phyloP scores from a whole-genome alignment of 768 basidiomycete genomes.

The Polyporus arcularius region DNA sequence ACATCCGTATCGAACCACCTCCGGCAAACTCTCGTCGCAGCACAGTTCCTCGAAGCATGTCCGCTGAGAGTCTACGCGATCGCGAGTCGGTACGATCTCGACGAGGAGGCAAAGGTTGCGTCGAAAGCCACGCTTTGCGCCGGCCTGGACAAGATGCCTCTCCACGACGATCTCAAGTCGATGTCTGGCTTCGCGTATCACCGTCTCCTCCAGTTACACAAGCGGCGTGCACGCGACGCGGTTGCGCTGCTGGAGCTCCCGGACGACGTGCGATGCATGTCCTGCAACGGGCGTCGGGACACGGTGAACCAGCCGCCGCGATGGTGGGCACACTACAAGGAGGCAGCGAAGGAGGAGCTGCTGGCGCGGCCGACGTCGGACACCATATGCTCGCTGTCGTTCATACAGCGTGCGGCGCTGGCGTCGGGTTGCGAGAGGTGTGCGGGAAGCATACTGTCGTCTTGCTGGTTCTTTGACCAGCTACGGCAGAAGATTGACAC shows the following conservation, averaged over 20 bases:
- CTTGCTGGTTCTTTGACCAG: constrained; percentile 53
- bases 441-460: constrained; percentile 63
- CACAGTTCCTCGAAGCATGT: constrained; percentile 45
- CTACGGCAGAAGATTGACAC: constrained; percentile 62
- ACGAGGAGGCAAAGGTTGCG: constrained; percentile 62
- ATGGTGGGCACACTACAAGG: constrained; percentile 71
- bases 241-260: constrained; percentile 46
- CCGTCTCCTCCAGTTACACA: constrained; percentile 62
- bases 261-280: constrained; percentile 61
- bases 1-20: constrained; percentile 45
- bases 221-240: constrained; percentile 51
- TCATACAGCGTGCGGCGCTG: constrained; percentile 53
- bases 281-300: constrained; percentile 58
- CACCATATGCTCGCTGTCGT: constrained; percentile 60
- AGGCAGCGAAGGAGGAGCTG: constrained; percentile 58
- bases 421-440: constrained; percentile 60
- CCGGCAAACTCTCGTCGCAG: constrained; percentile 52
- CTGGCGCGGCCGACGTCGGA: constrained; percentile 55
- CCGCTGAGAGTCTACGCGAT: constrained; percentile 72
- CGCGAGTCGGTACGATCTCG: constrained; percentile 64
- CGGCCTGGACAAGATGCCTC: constrained; percentile 56
- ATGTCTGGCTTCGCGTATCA: constrained; percentile 73
- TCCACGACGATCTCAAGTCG: constrained; percentile 62
- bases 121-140: constrained; percentile 57
- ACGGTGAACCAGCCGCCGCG: constrained; percentile 53